Conservation (phyloP, 2,329 filamentous ascomycete species). For the Dactylella cylindrospora region DNA sequence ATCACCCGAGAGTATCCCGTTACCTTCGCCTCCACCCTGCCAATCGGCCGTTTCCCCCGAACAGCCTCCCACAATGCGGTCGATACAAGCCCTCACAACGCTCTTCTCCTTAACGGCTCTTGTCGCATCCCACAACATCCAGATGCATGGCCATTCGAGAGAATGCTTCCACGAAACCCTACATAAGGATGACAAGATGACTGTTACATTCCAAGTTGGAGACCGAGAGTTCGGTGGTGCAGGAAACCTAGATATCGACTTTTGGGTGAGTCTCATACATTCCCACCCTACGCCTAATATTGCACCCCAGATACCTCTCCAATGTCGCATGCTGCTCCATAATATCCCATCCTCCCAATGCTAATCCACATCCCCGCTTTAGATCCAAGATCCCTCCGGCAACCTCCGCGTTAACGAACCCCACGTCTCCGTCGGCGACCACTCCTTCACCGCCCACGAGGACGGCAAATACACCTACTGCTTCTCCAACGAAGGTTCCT, state of each 20-base stretch:
- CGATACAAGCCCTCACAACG: conserved; percentile 28
- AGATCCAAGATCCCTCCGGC: conserved; percentile 77
- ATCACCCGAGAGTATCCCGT: too few species aligned
- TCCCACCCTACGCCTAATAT: not conserved
- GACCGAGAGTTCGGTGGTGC: conserved; percentile 93
- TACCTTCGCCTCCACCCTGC: not conserved
- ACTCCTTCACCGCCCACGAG: conserved; percentile 79
- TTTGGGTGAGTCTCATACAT: conserved; percentile 71
- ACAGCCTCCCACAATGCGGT: conserved; percentile 22
- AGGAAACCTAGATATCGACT: conserved; percentile 94
- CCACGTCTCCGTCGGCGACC: conserved; percentile 83
- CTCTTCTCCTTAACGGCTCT: conserved; percentile 54
- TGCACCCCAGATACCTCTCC: not conserved
- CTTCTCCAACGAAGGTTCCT: conserved; percentile 99
- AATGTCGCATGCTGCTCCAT: not conserved
- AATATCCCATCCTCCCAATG: not conserved
- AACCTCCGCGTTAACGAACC: conserved; percentile 78
- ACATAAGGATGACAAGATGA: conserved; percentile 95
- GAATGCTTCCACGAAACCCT: conserved; percentile 97
- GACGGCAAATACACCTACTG: conserved; percentile 95
- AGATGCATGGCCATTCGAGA: conserved; percentile 84
- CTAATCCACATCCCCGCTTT: not conserved
- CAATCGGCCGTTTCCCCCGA: not conserved
- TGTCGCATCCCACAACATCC: conserved; percentile 86
- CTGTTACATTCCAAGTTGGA: conserved; percentile 95